phyloP scores from a whole-genome alignment of 1,284 basidiomycete species.

The Cerrena zonata region DNA sequence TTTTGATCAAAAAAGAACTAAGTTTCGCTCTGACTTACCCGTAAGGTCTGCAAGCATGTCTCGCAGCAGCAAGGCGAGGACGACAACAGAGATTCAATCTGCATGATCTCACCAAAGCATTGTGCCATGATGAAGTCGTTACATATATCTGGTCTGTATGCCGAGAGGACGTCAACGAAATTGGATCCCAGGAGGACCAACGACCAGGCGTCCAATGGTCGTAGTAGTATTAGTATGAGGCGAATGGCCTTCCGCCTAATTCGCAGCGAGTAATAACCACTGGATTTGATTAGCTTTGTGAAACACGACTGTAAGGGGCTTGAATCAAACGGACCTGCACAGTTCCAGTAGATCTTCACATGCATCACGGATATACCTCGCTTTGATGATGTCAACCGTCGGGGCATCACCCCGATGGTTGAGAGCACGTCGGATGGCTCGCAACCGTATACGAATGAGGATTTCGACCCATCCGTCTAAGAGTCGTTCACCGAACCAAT shows the following conservation, averaged over 20 bases:
- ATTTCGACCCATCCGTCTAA: conserved; percentile 9
- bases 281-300: neutral
- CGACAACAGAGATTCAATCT: conserved; percentile 4
- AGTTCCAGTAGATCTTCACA: conserved; percentile 12
- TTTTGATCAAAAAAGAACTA: no score
- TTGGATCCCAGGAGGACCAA: conserved; percentile 12
- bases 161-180: conserved; percentile 3
- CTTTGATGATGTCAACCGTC: neutral
- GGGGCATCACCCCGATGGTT: neutral
- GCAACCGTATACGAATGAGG: conserved; percentile 5
- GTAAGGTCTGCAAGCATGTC: conserved; percentile 5
- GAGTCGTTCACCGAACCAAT: conserved; percentile 12
- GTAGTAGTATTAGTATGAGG: conserved; percentile 3
- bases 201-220: conserved; percentile 13
- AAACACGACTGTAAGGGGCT: neutral
- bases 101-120: neutral
- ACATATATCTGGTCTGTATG: conserved; percentile 6
- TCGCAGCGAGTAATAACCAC: conserved; percentile 4
- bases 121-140: conserved; percentile 2
- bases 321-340: conserved; percentile 9
- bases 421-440: conserved; percentile 6
- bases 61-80: conserved; percentile 4
- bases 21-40: neutral
- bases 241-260: conserved; percentile 6
- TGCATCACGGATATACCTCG: neutral